Base-by-base conservation (phyloP, 257 asterid genomes). In the Solanum ossicruentum region DNA sequence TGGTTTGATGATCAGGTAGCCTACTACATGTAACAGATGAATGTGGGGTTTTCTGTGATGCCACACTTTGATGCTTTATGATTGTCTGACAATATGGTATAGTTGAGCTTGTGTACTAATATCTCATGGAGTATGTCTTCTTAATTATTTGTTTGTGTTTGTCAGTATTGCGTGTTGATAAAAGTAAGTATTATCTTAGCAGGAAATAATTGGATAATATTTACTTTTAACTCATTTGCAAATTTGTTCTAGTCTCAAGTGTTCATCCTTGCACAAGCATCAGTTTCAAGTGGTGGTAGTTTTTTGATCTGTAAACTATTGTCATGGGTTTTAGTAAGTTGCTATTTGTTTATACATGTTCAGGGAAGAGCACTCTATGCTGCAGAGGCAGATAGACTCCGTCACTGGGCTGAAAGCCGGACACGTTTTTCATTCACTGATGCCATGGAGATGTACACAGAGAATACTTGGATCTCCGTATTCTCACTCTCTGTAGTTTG, bases 391-490 rank as follows among this genome's bases (percentile, higher is more conserved):
- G 99, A 96, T 84, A 88, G 99, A 85, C 94, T 96, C 26, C 93
- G 98, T 3, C 95, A 96, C 92, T 96, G 99, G 99, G 98, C 99
- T 32, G 99, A 96, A 83, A 93, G 94, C 81, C 93, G 99, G 57
- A 90, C 99, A 54, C 95, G 98, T 36, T 88, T 96, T 66, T 95
- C 99, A 21, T 92, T 96, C 87, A 95, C 98, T 0, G 99, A 96
- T 86, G 99, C 99, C 70, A 95, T 96, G 95, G 98, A 96, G 89
- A 96, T 91, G 98, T 96, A 96, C 88, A 92, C 99, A 1, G 99
- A 95, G 84, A 92, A 92, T 86, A 96, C 99, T 12, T 96, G 99
- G 99, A 89, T 96, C 55, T 95, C 99, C 0, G 98, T 96, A 56
- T 93, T 96, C 86, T 96, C 99, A 12, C 98, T 96, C 54, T 96